phyloP scores from a whole-genome alignment of 805 yeast genomes.

The Hanseniaspora pseudoguilliermondii region DNA sequence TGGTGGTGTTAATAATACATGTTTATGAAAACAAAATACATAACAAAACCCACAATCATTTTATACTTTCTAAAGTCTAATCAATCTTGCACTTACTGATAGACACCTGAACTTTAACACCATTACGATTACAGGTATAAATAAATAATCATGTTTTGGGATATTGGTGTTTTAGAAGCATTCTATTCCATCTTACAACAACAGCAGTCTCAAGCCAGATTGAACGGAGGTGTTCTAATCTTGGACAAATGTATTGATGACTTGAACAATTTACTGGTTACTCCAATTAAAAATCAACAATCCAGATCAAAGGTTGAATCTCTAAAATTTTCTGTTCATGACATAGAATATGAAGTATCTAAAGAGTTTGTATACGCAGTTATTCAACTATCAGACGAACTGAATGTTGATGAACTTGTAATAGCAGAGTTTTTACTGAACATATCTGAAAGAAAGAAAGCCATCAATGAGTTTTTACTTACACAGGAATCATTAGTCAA shows the following conservation, averaged over 20 bases:
- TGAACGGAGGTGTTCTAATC: constrained; percentile 17
- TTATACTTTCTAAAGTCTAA: background rate
- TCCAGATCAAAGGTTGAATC: constrained; percentile 37
- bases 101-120: no score
- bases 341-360: constrained; percentile 50
- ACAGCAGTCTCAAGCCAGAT: background rate
- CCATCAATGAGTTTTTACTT: constrained; percentile 18
- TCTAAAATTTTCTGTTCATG: constrained; percentile 37
- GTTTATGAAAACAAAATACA: background rate
- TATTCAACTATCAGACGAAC: constrained; percentile 44
- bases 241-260: constrained; percentile 33
- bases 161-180: constrained; percentile 31
- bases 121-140: no score
- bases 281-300: constrained; percentile 29
- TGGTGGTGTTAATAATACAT: no score
- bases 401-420: constrained; percentile 63
- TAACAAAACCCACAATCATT: background rate
- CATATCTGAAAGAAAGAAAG: constrained; percentile 18
- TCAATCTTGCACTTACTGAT: no score
- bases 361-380: constrained; percentile 51
- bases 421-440: constrained; percentile 53
- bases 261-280: constrained; percentile 27
- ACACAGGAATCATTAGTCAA: constrained; percentile 32
- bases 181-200: constrained; percentile 27
- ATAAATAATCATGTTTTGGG: constrained; percentile 25